Conservation (phyloP, 1,139 yeast genomes). For the Suhomyces coccinellae region DNA sequence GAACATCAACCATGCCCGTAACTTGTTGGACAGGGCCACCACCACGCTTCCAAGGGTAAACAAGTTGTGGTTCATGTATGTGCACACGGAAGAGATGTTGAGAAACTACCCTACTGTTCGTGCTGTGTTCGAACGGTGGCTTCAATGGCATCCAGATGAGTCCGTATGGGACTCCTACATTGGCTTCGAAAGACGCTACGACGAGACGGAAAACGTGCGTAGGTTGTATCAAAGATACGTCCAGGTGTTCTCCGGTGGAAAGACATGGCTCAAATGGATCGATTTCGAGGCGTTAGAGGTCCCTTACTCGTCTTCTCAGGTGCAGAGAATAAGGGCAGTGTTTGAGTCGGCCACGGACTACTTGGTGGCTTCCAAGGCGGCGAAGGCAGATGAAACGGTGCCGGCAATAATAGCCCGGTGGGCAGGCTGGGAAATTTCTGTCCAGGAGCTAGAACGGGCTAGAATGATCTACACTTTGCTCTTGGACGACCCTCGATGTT, state of each 20-base stretch:
- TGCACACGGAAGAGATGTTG: conserved; percentile 79
- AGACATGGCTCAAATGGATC: conserved; percentile 61
- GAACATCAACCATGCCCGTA: conserved; percentile 86
- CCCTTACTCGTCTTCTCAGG: conserved; percentile 16
- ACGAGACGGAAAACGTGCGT: conserved; percentile 59
- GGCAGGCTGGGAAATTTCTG: conserved; percentile 73
- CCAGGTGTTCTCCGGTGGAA: conserved; percentile 48
- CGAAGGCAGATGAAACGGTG: conserved; percentile 18
- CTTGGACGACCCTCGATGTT: conserved; percentile 31
- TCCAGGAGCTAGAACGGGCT: conserved; percentile 65
- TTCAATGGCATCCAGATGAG: conserved; percentile 66
- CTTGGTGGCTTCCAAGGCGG: conserved; percentile 25
- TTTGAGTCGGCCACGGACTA: conserved; percentile 69
- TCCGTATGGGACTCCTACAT: conserved; percentile 77
- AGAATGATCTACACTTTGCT: conserved; percentile 60
- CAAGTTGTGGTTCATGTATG: conserved; percentile 83
- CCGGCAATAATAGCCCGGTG: conserved; percentile 44
- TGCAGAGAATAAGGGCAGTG: conserved; percentile 55
- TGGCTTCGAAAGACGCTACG: conserved; percentile 68
- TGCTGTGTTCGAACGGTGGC: conserved; percentile 75
- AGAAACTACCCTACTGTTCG: conserved; percentile 66
- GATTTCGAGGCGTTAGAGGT: conserved; percentile 28
- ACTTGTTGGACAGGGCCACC: conserved; percentile 77
- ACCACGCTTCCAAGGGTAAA: conserved; percentile 73
- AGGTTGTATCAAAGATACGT: conserved; percentile 58